phyloP scores from a whole-genome alignment of 2,329 filamentous ascomycete genomes.

The Tothia fuscella region DNA sequence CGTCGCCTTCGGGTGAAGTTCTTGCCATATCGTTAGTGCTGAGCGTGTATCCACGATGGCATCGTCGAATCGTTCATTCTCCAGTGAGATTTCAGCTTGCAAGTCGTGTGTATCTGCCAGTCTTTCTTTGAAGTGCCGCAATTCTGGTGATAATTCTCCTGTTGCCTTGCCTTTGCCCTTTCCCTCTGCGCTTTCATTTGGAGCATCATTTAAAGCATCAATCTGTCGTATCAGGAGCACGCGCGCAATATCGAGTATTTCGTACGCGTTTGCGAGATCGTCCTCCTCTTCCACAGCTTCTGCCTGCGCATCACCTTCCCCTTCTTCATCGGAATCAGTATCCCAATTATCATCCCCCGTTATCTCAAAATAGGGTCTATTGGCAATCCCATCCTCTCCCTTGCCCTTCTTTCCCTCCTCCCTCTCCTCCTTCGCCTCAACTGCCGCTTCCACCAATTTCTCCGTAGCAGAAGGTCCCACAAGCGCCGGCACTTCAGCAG shows the following conservation, averaged over 20 bases:
- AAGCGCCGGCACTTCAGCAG: constrained; percentile 23
- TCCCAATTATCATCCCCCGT: constrained; percentile 90
- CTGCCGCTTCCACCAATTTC: constrained; percentile 25
- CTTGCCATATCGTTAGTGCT: constrained; percentile 65
- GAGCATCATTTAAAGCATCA: constrained; percentile 24
- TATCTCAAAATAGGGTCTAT: constrained; percentile 73
- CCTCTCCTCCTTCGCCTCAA: constrained; percentile 34
- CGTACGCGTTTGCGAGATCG: constrained; percentile 52
- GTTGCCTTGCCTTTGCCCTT: constrained; percentile 38
- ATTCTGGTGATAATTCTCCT: constrained; percentile 19
- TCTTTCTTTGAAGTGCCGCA: constrained; percentile 60
- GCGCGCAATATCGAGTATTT: constrained; percentile 51
- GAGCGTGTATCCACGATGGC: constrained; percentile 76
- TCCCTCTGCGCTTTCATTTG: constrained; percentile 21
- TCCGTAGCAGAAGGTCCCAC: constrained; percentile 17
- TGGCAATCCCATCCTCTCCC: background rate
- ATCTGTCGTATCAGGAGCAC: constrained; percentile 47
- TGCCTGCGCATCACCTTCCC: constrained; percentile 32
- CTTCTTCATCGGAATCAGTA: constrained; percentile 54
- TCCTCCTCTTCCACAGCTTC: constrained; percentile 47
- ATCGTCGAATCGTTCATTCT: constrained; percentile 83
- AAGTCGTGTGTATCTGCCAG: constrained; percentile 89
- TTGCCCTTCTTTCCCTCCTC: constrained; percentile 19
- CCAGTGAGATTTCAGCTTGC: constrained; percentile 90
- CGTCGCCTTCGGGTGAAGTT: constrained; percentile 68